Conservation (phyloP, 805 yeast species). For the fission yeast (Schizosaccharomyces pombe) region ASM294v3 CU329670.1:2165501-2166000, state of each 20-base stretch:
- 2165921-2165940: constrained; percentile 63
- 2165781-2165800: constrained; percentile 75
- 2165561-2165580: neutral
- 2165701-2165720: constrained; percentile 21
- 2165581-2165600: neutral
- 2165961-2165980: constrained; percentile 38
- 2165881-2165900: neutral
- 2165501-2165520: no score
- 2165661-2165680: neutral
- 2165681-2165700: neutral
- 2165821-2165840: constrained; percentile 17
- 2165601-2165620: neutral
- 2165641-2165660: neutral
- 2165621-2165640: neutral
- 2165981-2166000: constrained; percentile 14
- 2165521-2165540: neutral
- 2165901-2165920: constrained; percentile 14
- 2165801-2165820: constrained; percentile 53
- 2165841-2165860: constrained; percentile 8
- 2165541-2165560: neutral
- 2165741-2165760: constrained; percentile 85
- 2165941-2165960: constrained; percentile 84
- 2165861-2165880: neutral
- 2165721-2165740: constrained; percentile 94
- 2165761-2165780: constrained; percentile 77